Conservation (phyloP, 176 grass and related monocot genomes). For the Musa itinerans region DNA sequence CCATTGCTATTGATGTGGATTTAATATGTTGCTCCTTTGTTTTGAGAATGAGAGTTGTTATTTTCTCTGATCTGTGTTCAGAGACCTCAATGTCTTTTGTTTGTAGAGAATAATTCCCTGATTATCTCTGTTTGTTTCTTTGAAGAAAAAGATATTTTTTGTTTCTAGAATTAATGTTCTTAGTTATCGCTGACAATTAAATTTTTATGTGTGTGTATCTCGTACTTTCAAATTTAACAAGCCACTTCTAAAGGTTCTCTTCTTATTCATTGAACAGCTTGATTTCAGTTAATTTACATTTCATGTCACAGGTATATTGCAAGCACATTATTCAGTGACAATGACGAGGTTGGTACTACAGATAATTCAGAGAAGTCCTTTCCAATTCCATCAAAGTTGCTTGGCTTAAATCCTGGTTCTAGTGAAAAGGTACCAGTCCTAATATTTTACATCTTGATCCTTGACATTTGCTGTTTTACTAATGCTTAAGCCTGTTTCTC, state of each 20-base stretch:
- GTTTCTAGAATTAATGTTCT: too few species aligned
- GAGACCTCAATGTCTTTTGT: neutral
- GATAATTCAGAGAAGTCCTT: slow-evolving; percentile 37
- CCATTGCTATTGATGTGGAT: too few species aligned
- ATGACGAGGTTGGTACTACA: slow-evolving; percentile 35
- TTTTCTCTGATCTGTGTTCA: too few species aligned
- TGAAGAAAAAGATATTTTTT: too few species aligned
- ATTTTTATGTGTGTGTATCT: too few species aligned
- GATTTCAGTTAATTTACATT: neutral
- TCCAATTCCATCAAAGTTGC: slow-evolving; percentile 47
- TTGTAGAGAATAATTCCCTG: neutral
- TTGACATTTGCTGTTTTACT: neutral
- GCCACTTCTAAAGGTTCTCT: neutral
- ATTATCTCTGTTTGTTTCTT: neutral
- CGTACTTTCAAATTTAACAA: too few species aligned
- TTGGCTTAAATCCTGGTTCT: slow-evolving; percentile 60
- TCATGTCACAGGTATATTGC: slow-evolving; percentile 63
- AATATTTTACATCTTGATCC: neutral
- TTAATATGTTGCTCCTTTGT: too few species aligned
- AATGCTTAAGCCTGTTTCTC: neutral
- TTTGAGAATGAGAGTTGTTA: too few species aligned
- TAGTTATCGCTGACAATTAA: too few species aligned
- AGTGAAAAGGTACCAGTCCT: slow-evolving; percentile 38
- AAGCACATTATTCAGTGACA: slow-evolving; percentile 45
- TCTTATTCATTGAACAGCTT: neutral